Evolutionary conservation across 192 early-diverging fungal species (phyloP).

Genomic region (Phlyctochytrium bullatum): DNA sequence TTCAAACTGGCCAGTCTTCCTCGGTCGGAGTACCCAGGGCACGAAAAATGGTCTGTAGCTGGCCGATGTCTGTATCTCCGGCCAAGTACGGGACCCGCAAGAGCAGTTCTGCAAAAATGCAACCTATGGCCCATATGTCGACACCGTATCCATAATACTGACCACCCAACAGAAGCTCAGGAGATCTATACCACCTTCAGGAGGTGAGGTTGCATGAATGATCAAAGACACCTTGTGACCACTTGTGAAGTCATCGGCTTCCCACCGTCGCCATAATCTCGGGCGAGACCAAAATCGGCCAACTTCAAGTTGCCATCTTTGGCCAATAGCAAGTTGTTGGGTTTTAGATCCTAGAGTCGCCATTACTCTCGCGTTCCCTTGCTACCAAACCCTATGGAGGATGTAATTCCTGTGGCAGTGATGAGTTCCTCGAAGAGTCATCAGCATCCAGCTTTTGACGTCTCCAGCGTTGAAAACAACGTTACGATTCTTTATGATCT

Average conservation of each 20-base stretch:
- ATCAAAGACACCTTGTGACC: constrained; percentile 66
- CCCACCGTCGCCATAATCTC: constrained; percentile 84
- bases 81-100: constrained; percentile 87
- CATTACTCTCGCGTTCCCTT: background rate
- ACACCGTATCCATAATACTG: constrained; percentile 82
- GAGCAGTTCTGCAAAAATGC: constrained; percentile 96
- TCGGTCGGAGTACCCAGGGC: constrained; percentile 82
- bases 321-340: constrained; percentile 57
- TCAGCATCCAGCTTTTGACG: constrained; percentile 97
- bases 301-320: constrained; percentile 89
- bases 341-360: constrained; percentile 64
- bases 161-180: constrained; percentile 90
- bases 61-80: constrained; percentile 82
- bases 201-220: constrained; percentile 4
- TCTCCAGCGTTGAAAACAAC: constrained; percentile 86
- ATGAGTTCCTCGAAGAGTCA: constrained; percentile 89
- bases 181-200: constrained; percentile 91
- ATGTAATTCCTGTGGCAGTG: constrained; percentile 90
- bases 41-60: constrained; percentile 82
- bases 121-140: constrained; percentile 97
- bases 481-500: constrained; percentile 91
- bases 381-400: constrained; percentile 71
- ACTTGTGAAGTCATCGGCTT: constrained; percentile 89
- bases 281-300: constrained; percentile 98
- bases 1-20: constrained; percentile 76